Conservation (phyloP, 139 green algal species). For the Chlorella sp. region DNA sequence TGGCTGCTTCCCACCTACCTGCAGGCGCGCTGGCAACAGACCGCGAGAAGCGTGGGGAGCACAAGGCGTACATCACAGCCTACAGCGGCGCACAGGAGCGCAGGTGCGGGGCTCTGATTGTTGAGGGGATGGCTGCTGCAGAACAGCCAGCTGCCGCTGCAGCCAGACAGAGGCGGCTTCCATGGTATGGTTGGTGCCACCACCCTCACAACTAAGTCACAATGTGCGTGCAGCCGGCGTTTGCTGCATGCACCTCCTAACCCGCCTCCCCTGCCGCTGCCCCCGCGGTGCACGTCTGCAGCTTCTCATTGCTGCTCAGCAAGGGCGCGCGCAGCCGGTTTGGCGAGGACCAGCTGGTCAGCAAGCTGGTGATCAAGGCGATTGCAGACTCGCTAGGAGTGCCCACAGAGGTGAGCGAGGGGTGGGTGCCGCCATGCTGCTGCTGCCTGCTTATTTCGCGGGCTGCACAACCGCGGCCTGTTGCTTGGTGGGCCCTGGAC, state of each 20-base stretch:
- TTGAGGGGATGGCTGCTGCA: too few species aligned
- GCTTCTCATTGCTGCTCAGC: constrained; percentile 56
- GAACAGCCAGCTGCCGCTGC: too few species aligned
- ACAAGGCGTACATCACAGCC: constrained; percentile 67
- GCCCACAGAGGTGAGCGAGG: neutral
- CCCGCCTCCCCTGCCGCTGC: neutral
- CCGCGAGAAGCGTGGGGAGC: constrained; percentile 72
- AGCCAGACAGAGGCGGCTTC: too few species aligned
- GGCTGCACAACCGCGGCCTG: too few species aligned
- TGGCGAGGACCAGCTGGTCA: constrained; percentile 72
- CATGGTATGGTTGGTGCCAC: too few species aligned
- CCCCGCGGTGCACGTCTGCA: neutral
- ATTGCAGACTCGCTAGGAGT: constrained; percentile 35
- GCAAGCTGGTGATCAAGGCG: constrained; percentile 61
- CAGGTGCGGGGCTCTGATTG: neutral
- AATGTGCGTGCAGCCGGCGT: too few species aligned
- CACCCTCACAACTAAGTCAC: too few species aligned
- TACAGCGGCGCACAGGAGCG: constrained; percentile 31
- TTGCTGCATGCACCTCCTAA: too few species aligned
- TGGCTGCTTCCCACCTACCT: too few species aligned
- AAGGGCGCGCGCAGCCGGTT: constrained; percentile 68
- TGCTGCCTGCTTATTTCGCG: neutral
- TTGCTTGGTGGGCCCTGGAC: too few species aligned
- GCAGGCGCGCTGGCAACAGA: constrained; percentile 69
- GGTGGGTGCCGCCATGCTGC: neutral